phyloP scores from a whole-genome alignment of 192 early-diverging fungal genomes.

The Gamsiella multidivaricata region DNA sequence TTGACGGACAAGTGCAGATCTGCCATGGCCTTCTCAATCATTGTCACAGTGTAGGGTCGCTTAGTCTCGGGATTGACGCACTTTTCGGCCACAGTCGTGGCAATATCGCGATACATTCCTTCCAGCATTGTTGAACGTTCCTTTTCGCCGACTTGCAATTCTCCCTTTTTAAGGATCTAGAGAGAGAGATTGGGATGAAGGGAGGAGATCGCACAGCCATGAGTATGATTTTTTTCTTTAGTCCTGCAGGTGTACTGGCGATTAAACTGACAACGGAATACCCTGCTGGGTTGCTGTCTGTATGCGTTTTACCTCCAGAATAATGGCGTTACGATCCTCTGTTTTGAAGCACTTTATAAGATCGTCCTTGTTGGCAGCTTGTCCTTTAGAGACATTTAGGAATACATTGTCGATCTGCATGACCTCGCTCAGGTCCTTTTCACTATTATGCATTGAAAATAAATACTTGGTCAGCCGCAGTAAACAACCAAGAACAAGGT shows the following conservation, averaged over 20 bases:
- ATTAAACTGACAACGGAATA: no score
- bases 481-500: not conserved
- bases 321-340: constrained; percentile 83
- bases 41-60: constrained; percentile 94
- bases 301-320: constrained; percentile 62
- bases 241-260: no score
- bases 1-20: constrained; percentile 95
- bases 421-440: constrained; percentile 97
- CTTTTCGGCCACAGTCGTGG: constrained; percentile 93
- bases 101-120: constrained; percentile 90
- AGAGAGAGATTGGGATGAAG: not conserved
- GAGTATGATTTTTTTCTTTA: not conserved
- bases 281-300: no score
- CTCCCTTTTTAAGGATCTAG: constrained; percentile 94
- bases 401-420: constrained; percentile 95
- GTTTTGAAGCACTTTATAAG: constrained; percentile 91
- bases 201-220: no score
- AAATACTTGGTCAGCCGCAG: constrained; percentile 1
- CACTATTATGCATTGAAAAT: constrained; percentile 60
- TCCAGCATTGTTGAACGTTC: constrained; percentile 90
- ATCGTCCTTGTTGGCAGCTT: constrained; percentile 90
- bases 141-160: constrained; percentile 96
- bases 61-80: constrained; percentile 97
- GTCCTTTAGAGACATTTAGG: constrained; percentile 96
- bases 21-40: constrained; percentile 98